Base-by-base conservation (phyloP, 2,329 filamentous ascomycete genomes). In the Calycina marina region DNA sequence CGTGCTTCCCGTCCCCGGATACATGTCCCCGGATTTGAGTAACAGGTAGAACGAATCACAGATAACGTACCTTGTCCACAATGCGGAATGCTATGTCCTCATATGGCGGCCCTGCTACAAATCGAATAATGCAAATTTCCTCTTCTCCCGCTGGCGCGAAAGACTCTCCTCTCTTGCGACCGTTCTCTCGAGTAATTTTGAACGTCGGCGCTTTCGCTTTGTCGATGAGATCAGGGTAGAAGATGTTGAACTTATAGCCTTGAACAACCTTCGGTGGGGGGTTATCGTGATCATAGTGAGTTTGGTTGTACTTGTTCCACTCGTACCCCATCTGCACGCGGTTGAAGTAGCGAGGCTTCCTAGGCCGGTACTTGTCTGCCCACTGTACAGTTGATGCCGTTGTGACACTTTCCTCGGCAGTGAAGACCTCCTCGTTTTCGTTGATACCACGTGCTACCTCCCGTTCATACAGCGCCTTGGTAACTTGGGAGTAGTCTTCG, bases 301-400 rank as follows among this genome's bases (percentile, higher is more conserved):
- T 98, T 59, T 98, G 90, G 52, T 98, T 98, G 67, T 98, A 98
- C 58, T 98, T 98, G 65, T 98, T 98, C 90, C 90, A 98, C 56
- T 98, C 90, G 56, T 96, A 98, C 32, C 90, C 90, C 82, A 94
- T 94, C 56, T 93, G 86, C 28, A 96, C 86, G 25, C 90, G 78
- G 53, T 96, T 96, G 67, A 98, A 98, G 59, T 94, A 96, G 38
- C 80, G 74, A 9, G 90, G 90, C 58, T 96, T 98, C 41, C 90
- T 72, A 5, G 88, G 85, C 24, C 79, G 72, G 56, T 93, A 80
- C 56, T 88, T 85, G 51, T 75, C 73, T 4, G 78, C 76, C 85
- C 85, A 93, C 42, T 76, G 70, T 4, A 83, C 77, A 43, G 73
- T 73, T 3, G 68, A 61, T 4, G 61, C 59, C 6, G 69, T 70